These are phyloP conservation scores for Tulasnella sp. DNA, from an alignment of 768 basidiomycete genomes.

Conservation along the genomic window DNA sequence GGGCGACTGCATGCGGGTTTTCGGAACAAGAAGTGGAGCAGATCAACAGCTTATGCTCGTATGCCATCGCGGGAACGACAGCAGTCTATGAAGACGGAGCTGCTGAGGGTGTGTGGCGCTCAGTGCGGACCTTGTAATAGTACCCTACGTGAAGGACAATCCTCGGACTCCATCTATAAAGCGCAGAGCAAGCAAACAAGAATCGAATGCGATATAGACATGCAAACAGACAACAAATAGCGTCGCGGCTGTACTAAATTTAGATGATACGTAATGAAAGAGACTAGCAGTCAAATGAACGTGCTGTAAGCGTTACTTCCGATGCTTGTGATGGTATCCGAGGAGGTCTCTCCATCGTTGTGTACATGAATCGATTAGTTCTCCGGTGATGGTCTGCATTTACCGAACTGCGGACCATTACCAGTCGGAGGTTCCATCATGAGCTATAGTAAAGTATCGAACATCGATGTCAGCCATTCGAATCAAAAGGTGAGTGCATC, in stretches of 20 bases:
- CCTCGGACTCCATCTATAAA: conserved; percentile 5
- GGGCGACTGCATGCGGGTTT: background rate
- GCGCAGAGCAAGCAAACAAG: background rate
- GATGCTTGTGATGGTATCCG: too few species aligned
- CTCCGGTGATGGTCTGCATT: conserved; percentile 20
- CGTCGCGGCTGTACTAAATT: too few species aligned
- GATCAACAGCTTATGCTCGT: conserved; percentile 1
- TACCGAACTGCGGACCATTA: conserved; percentile 31
- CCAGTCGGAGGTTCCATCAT: conserved; percentile 43
- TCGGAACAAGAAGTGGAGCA: background rate
- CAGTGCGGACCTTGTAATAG: conserved; percentile 16
- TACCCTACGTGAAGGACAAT: too few species aligned
- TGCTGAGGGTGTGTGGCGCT: background rate
- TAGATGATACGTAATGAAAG: too few species aligned
- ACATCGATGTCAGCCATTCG: background rate
- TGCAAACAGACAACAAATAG: too few species aligned
- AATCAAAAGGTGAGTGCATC: background rate
- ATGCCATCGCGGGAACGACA: background rate
- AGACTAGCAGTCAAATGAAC: too few species aligned
- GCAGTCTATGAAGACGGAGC: background rate
- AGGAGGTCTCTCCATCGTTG: too few species aligned
- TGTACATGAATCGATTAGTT: background rate
- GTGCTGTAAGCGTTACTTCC: too few species aligned
- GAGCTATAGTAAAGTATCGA: conserved; percentile 32
- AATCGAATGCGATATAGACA: background rate